These are phyloP conservation scores for Aspergillus alliaceus DNA, from an alignment of 2,329 filamentous ascomycete species.

Conservation along the genomic window DNA sequence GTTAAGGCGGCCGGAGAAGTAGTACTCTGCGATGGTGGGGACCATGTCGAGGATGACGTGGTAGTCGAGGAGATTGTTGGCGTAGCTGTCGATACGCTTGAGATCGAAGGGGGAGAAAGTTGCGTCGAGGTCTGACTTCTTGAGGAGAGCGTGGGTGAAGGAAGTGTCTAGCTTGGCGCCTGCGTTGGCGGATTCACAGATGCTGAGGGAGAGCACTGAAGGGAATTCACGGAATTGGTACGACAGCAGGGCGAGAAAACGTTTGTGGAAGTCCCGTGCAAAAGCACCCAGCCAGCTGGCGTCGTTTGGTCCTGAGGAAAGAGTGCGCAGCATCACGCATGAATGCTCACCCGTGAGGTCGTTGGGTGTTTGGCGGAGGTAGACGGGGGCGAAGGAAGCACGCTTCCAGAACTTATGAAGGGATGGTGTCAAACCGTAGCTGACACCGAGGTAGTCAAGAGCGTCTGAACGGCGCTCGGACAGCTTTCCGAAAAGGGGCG, in stretches of 20 bases:
- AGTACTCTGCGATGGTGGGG: constrained; percentile 76
- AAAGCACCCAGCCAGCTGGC: constrained; percentile 86
- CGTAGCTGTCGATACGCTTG: constrained; percentile 91
- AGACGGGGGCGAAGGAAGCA: constrained; percentile 80
- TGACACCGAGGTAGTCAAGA: constrained; percentile 93
- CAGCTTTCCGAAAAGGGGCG: constrained; percentile 86
- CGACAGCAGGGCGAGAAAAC: constrained; percentile 86
- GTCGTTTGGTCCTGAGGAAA: constrained; percentile 63
- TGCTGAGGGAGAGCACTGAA: constrained; percentile 74
- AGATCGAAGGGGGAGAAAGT: constrained; percentile 87
- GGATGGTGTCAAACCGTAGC: constrained; percentile 82
- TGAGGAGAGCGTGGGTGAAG: constrained; percentile 57
- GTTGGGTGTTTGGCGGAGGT: constrained; percentile 91
- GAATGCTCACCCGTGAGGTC: constrained; percentile 97
- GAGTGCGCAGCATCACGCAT: constrained; percentile 89
- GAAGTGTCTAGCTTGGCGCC: constrained; percentile 68
- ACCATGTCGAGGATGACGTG: constrained; percentile 94
- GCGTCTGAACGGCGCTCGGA: constrained; percentile 75
- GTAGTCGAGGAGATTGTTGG: constrained; percentile 96
- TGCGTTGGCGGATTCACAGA: constrained; percentile 78
- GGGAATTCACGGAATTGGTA: constrained; percentile 89
- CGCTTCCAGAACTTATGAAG: constrained; percentile 98
- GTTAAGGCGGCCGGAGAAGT: constrained; percentile 77
- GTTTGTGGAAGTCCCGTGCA: constrained; percentile 85
- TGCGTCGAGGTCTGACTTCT: constrained; percentile 73